Evolutionary conservation across 169 alveolate species (phyloP).

Genomic region (Plasmodium vinckei): DNA sequence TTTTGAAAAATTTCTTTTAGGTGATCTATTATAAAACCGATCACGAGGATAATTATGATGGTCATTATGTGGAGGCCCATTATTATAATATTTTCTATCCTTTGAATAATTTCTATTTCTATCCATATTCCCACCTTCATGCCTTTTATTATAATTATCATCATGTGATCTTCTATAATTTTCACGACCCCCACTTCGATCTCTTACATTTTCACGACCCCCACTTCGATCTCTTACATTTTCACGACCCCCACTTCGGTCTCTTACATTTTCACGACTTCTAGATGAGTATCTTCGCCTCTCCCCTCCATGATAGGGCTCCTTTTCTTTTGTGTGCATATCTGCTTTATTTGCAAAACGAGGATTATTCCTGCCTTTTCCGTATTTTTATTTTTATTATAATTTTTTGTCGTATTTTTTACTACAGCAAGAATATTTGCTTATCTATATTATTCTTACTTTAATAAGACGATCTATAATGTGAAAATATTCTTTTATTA

Average conservation of each 20-base stretch:
- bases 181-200: constrained; percentile 23
- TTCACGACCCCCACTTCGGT: constrained; percentile 15
- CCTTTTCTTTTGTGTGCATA: constrained; percentile 25
- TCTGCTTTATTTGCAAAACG: constrained; percentile 10
- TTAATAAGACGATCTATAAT: no score
- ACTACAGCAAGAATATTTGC: no score
- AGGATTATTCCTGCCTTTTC: background rate
- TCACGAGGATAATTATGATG: constrained; percentile 48
- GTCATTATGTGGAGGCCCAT: constrained; percentile 2
- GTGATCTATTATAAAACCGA: constrained; percentile 46
- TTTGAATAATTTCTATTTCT: background rate
- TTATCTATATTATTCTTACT: no score
- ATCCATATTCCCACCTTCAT: background rate
- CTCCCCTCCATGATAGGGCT: constrained; percentile 26
- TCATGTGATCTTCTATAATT: constrained; percentile 6
- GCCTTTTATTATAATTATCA: constrained; percentile 1
- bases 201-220: constrained; percentile 25
- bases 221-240: constrained; percentile 13
- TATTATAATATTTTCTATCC: constrained; percentile 18
- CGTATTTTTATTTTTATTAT: constrained; percentile 26
- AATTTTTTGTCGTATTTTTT: background rate
- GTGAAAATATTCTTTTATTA: no score
- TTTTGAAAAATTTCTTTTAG: constrained; percentile 25
- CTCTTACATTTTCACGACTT: constrained; percentile 28
- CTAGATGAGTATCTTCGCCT: constrained; percentile 29